phyloP scores from a whole-genome alignment of 208 protist genomes.

The Wallacemonas sp. region DNA sequence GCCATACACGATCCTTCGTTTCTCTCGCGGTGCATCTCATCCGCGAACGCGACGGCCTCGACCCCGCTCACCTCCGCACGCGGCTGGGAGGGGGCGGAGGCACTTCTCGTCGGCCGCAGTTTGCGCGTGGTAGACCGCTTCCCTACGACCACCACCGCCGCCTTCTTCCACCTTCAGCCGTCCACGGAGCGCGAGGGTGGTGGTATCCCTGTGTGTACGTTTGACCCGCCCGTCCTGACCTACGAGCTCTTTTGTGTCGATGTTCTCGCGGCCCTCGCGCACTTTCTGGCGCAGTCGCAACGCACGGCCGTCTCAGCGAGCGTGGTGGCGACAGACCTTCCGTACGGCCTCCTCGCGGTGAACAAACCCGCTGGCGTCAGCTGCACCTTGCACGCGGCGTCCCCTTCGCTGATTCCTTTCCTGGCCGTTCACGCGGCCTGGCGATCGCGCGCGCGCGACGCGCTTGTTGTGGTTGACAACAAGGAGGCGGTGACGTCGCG shows the following conservation, averaged over 20 bases:
- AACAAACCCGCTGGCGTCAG: constrained; percentile 62
- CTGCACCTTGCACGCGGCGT: constrained; percentile 62
- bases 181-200: background rate
- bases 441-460: constrained; percentile 9
- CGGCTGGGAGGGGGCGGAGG: constrained; percentile 34
- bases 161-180: constrained; percentile 46
- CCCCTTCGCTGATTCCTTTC: constrained; percentile 49
- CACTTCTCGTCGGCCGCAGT: constrained; percentile 59
- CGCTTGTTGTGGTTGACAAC: background rate
- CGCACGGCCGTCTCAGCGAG: background rate
- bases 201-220: background rate
- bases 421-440: constrained; percentile 47
- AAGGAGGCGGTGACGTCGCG: background rate
- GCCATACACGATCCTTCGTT: constrained; percentile 53
- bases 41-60: background rate
- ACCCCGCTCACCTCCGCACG: constrained; percentile 17
- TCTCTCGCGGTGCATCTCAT: constrained; percentile 21
- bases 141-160: constrained; percentile 53
- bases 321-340: constrained; percentile 41
- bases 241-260: constrained; percentile 12
- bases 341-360: constrained; percentile 62
- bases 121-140: constrained; percentile 56
- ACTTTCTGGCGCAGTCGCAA: constrained; percentile 3
- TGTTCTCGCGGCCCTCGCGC: constrained; percentile 5
- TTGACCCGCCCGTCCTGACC: background rate